Percentiles rank a stretch among this genome's conserved stretches.
phyloP scores from a whole-genome alignment of 1,139 yeast species.

The Geotrichum klebahnii region DNA sequence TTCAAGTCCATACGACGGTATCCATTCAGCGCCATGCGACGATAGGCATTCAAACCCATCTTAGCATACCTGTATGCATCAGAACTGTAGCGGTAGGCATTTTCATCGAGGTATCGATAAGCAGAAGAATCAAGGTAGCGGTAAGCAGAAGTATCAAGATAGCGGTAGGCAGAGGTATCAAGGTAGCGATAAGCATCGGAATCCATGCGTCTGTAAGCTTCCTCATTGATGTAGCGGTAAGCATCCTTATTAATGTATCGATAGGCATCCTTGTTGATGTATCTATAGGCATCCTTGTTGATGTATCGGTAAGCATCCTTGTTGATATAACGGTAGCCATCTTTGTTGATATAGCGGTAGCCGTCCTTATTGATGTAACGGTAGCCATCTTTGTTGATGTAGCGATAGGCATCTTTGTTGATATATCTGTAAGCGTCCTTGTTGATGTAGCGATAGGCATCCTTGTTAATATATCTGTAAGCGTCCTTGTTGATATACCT shows the following conservation, averaged over 20 bases:
- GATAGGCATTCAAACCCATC: slow-evolving; percentile 1
- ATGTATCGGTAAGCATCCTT: not conserved
- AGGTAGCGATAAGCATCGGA: slow-evolving; percentile 7
- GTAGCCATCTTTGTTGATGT: slow-evolving; percentile 2
- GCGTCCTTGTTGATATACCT: not conserved
- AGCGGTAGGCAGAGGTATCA: too few species aligned
- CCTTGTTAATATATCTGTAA: not conserved
- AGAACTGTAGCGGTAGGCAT: not conserved
- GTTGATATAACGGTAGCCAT: too few species aligned
- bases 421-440: slow-evolving; percentile 6
- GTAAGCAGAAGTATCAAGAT: too few species aligned
- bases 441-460: slow-evolving; percentile 9
- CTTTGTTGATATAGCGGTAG: too few species aligned
- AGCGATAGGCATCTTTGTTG: slow-evolving; percentile 4
- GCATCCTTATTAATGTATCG: slow-evolving; percentile 1
- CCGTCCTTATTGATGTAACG: slow-evolving; percentile 3
- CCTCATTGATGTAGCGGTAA: slow-evolving; percentile 13
- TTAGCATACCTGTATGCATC: not conserved
- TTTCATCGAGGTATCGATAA: too few species aligned
- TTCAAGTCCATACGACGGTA: not conserved
- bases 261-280: not conserved
- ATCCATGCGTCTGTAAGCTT: slow-evolving; percentile 10
- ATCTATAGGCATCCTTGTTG: not conserved
- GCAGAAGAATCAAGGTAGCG: too few species aligned
- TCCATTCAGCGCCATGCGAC: not conserved